Conservation (phyloP, 352 stramenopile genomes). For the Aphanomyces stellatus region DNA sequence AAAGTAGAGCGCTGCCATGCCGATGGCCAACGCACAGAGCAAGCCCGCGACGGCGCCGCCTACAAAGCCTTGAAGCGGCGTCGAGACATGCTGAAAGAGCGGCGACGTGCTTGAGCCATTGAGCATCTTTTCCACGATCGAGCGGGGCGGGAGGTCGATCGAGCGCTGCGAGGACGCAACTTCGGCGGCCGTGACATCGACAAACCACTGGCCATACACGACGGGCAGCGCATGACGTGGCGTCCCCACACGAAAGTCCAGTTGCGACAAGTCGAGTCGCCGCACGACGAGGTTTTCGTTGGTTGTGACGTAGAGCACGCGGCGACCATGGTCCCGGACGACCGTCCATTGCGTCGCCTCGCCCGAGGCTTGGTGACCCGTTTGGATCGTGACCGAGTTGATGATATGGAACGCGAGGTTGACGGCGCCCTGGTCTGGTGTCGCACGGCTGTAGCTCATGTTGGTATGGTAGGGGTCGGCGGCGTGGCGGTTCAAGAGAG, state of each 20-base stretch:
- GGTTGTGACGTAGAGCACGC: neutral
- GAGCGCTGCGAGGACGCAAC: constrained; percentile 23
- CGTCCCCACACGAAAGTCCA: no score
- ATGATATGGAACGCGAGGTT: neutral
- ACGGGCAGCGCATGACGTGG: constrained; percentile 48
- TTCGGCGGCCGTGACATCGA: constrained; percentile 44
- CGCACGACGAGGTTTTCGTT: constrained; percentile 6
- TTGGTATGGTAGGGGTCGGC: neutral
- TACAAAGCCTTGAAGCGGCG: no score
- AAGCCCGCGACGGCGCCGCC: no score
- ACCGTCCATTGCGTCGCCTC: neutral
- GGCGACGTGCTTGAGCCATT: constrained; percentile 1
- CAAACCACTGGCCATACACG: constrained; percentile 54
- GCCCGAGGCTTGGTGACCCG: neutral
- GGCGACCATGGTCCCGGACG: neutral
- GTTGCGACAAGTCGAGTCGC: neutral
- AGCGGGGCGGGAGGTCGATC: constrained; percentile 44
- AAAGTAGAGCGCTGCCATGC: no score
- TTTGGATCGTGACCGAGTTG: neutral
- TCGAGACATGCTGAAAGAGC: no score
- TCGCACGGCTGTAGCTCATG: neutral
- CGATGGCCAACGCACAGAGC: no score
- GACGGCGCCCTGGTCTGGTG: neutral
- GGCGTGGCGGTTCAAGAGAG: constrained; percentile 43
- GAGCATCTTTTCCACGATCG: constrained; percentile 23